Evolutionary conservation across 1,284 basidiomycete genomes (phyloP), one percentile per base, ranked within the genome.

Genomic region (Mixia osmundae): DNA sequence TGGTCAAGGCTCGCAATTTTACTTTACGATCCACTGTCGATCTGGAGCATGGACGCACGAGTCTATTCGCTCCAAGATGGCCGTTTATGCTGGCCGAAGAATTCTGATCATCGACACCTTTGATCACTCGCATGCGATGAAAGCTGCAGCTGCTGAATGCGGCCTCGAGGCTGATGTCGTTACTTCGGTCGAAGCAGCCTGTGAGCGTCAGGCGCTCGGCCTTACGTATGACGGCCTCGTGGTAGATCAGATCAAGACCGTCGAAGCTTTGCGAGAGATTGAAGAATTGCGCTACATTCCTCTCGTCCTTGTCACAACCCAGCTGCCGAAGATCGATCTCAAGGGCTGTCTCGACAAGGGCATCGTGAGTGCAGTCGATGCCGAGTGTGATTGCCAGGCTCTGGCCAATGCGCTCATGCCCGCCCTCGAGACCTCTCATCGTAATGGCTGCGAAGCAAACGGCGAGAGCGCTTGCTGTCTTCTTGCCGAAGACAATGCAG

Each of bases 181-280:
- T 12, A 72, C 76, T 47, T 69, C 72, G 33, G 71, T 87, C 12
- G 60, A 63, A 21, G 76, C 82, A 45, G 76, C 91, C 6, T 49
- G 54, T 28, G 34, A 67, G 67, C 46, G 71, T 74, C 50, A 76
- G 59, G 72, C 76, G 33, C 69, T 69, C 23, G 76, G 76, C 50
- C 79, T 77, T 3, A 74, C 82, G 54, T 78, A 94, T 50, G 91
- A 97, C 56, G 87, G 87, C 8, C 89, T 97, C 48, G 75, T 95
- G 25, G 76, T 89, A 19, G 89, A 97, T 59, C 78, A 78, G 33
- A 61, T 89, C 34, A 63, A 59, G 28, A 71, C 80, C 45, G 83
- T 89, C 55, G 79, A 91, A 51, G 71, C 68, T 48, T 65, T 97
- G 45, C 67, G 89, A 37, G 83, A 89, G 50, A 71, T 82, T 46